Conservation (phyloP, 768 basidiomycete species). For the Sporobolomyces roseus region DNA sequence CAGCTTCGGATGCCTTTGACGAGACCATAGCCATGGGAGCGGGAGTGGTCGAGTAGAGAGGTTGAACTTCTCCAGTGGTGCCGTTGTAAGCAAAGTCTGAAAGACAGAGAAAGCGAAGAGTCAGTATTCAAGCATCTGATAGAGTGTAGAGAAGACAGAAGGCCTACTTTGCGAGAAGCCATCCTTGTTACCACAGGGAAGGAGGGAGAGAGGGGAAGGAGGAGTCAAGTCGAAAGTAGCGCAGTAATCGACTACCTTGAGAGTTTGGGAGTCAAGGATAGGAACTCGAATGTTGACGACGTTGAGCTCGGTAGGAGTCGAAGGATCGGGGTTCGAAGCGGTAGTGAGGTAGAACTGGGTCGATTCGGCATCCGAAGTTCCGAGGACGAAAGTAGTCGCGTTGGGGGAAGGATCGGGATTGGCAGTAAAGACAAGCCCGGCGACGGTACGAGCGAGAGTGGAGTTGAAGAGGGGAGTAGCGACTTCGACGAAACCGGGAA, state of each 20-base stretch:
- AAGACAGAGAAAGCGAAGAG: neutral
- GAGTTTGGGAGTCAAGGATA: conserved; percentile 37
- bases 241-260: conserved; percentile 39
- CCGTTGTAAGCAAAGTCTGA: conserved; percentile 40
- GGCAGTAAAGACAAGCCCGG: conserved; percentile 40
- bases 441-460: conserved; percentile 36
- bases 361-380: conserved; percentile 41
- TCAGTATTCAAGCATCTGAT: conserved; percentile 5
- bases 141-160: neutral
- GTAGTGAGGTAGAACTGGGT: conserved; percentile 42
- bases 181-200: conserved; percentile 30
- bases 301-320: conserved; percentile 12
- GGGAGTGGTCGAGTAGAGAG: conserved; percentile 23
- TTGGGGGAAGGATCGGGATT: conserved; percentile 19
- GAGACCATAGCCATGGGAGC: conserved; percentile 29
- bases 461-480: conserved; percentile 38
- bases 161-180: conserved; percentile 40
- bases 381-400: conserved; percentile 37
- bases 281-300: conserved; percentile 38
- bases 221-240: conserved; percentile 42
- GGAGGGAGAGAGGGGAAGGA: conserved; percentile 38
- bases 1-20: conserved; percentile 4
- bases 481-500: conserved; percentile 44
- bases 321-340: conserved; percentile 11
- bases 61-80: conserved; percentile 40